Conservation (phyloP, 371 early-diverging fungal species). For the Homolaphlyctis polyrhiza region DNA sequence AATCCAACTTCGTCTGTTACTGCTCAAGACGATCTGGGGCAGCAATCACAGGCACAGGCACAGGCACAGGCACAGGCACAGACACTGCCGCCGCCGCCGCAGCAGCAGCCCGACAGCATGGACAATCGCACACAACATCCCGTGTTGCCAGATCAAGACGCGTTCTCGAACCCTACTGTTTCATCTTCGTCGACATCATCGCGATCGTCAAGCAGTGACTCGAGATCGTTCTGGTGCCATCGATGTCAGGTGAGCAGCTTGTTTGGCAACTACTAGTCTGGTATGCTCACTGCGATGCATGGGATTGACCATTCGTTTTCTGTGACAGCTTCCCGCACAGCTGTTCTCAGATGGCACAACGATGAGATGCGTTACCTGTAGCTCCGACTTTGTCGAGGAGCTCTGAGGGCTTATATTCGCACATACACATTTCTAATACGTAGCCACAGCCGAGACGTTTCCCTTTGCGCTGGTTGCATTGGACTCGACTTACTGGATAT, state of each 20-base stretch:
- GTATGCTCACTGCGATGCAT: neutral
- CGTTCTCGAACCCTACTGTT: neutral
- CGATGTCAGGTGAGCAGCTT: constrained; percentile 12
- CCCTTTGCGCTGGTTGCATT: no score
- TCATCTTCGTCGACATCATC: neutral
- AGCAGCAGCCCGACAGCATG: neutral
- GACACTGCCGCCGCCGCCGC: neutral
- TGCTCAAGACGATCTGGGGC: neutral
- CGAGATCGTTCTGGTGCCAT: constrained; percentile 15
- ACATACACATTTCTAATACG: no score
- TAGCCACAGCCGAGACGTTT: no score
- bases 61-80: neutral
- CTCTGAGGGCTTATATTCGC: neutral
- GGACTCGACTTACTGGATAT: no score
- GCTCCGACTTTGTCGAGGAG: constrained; percentile 21
- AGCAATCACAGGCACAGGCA: neutral
- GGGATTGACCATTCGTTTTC: neutral
- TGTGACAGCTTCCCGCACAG: constrained; percentile 1
- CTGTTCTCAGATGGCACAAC: constrained; percentile 11
- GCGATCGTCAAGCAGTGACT: neutral
- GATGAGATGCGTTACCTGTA: constrained; percentile 18
- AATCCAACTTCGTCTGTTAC: no score
- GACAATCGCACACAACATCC: neutral
- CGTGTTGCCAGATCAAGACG: neutral
- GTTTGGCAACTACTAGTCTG: no score